Base-by-base conservation (phyloP, 768 basidiomycete species). In the Jaapia argillacea region DNA sequence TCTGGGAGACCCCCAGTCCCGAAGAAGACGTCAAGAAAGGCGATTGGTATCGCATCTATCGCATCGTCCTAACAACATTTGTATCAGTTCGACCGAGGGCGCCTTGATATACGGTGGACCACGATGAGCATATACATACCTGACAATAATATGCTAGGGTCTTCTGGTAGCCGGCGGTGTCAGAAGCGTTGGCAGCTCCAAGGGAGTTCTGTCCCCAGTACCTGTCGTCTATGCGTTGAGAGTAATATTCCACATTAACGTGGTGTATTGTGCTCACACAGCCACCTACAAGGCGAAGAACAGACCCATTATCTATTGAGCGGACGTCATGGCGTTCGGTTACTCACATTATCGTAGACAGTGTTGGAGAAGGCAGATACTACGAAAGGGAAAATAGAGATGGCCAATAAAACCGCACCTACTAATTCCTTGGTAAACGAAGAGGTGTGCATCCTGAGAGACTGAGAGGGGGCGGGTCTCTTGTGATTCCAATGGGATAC, bases 121-220 rank as follows among this genome's bases (percentile, higher is more conserved):
- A 31, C 27, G 37, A 7, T 44, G 24, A 26, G 18, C 13, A 4
- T 42, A 27, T 36, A 54, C 63, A 45, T 41, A 75, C 78, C 52
- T 74, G 69, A 57, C 81, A 83, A 56, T 83, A 84, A 54, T 68
- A 79, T 4, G 74, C 71, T 42, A 85, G 62, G 0, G 69, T 61
- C 54, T 81, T 70, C 63, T 84, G 80, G 47, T 62, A 81, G 51
- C 78, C 68, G 24, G 74, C 68, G 1, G 65, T 57, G 46, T 81
- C 69, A 18, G 54, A 54, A 13, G 55, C 42, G 47, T 72, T 66
- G 4, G 61, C 64, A 6, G 80, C 81, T 31, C 82, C 81, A 46
- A 81, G 81, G 1, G 82, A 82, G 51, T 84, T 79, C 58, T 85
- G 81, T 45, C 82, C 84, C 79, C 79, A 84, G 55, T 82, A 83